These are phyloP conservation scores for Umbilicus rupestris DNA, from an alignment of 164 flowering plant species.

Conservation along the genomic window DNA sequence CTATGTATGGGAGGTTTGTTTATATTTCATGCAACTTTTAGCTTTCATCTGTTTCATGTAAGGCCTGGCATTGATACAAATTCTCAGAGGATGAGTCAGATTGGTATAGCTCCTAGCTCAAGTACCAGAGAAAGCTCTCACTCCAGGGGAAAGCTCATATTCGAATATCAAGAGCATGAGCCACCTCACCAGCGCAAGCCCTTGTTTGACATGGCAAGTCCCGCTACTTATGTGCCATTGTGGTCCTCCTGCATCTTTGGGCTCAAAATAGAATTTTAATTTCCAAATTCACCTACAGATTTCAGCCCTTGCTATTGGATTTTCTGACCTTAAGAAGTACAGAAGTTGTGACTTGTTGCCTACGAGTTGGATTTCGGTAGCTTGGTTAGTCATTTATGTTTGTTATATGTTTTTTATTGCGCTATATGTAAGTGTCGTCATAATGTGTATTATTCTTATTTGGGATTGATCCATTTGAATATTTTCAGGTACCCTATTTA, in stretches of 20 bases:
- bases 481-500: slow-evolving; percentile 75
- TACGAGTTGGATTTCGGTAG: slow-evolving; percentile 72
- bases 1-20: not conserved
- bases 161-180: slow-evolving; percentile 52
- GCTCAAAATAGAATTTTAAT: not conserved
- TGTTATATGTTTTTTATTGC: not conserved
- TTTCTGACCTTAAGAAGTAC: slow-evolving; percentile 41
- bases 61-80: not conserved
- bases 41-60: not conserved
- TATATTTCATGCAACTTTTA: not conserved
- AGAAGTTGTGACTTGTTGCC: slow-evolving; percentile 67
- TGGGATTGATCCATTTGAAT: not conserved
- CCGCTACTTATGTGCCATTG: not conserved
- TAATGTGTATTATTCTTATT: not conserved
- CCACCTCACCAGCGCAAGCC: slow-evolving; percentile 53
- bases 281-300: slow-evolving; percentile 25
- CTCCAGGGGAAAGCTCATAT: slow-evolving; percentile 15
- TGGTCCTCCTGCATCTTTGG: not conserved
- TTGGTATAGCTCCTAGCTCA: not conserved
- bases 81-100: not conserved
- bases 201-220: slow-evolving; percentile 52
- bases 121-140: not conserved
- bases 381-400: slow-evolving; percentile 34
- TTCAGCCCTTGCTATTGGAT: slow-evolving; percentile 35
- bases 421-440: not conserved